These are phyloP conservation scores for Clitoria ternatea DNA, from an alignment of 306 rosid genomes.

Conservation along the genomic window DNA sequence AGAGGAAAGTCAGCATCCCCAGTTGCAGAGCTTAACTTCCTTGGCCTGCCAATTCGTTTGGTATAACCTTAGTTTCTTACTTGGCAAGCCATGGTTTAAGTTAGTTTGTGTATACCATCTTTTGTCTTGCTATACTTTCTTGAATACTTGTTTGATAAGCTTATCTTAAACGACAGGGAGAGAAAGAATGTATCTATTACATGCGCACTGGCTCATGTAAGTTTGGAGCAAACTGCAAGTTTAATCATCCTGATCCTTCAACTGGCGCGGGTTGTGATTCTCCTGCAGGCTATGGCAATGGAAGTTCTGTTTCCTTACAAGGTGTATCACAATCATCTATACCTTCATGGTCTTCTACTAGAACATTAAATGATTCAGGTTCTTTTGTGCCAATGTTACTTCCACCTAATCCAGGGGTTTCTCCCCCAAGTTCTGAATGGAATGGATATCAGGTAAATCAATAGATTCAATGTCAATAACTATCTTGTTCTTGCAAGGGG, in stretches of 20 bases:
- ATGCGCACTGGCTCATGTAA: constrained; percentile 93
- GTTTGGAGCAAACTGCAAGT: constrained; percentile 84
- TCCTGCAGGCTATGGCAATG: constrained; percentile 51
- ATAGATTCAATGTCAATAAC: neutral
- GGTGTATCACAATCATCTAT: constrained; percentile 53
- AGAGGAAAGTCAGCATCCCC: constrained; percentile 37
- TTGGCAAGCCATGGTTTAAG: constrained; percentile 4
- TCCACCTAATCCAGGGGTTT: constrained; percentile 48
- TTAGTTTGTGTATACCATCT: constrained; percentile 9
- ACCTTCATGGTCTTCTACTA: constrained; percentile 58
- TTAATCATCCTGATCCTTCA: constrained; percentile 94
- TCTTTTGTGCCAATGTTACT: constrained; percentile 58
- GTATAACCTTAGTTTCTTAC: constrained; percentile 38
- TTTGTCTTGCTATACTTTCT: constrained; percentile 16
- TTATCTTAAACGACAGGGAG: constrained; percentile 54
- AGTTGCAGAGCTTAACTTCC: constrained; percentile 63
- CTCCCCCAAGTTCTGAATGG: constrained; percentile 70
- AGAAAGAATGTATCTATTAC: constrained; percentile 81
- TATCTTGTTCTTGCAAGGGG: neutral
- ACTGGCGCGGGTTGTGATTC: constrained; percentile 51
- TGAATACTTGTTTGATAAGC: constrained; percentile 11
- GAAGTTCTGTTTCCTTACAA: constrained; percentile 45
- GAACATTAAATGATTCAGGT: constrained; percentile 59
- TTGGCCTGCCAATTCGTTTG: constrained; percentile 87
- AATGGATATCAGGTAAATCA: constrained; percentile 69